Evolutionary conservation across 768 basidiomycete species (phyloP).

Genomic region (Podaxis sp.): DNA sequence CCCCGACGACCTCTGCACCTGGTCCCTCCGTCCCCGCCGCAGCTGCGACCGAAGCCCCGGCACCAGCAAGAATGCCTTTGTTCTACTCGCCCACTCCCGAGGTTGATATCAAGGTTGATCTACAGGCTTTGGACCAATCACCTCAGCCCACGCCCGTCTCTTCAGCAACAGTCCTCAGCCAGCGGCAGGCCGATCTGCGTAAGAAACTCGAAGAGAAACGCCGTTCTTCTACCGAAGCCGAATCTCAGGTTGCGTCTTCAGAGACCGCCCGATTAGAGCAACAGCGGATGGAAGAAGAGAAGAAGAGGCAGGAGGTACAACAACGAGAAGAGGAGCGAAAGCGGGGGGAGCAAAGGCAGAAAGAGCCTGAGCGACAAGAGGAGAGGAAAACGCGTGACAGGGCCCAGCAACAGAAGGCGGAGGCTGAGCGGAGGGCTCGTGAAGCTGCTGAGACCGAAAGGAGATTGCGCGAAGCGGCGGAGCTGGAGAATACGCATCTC

Average conservation of each 20-base stretch:
- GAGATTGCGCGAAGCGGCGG: not conserved
- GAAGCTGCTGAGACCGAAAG: not conserved
- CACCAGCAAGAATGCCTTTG: not conserved
- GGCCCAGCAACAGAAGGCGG: not conserved
- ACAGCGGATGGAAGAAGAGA: not conserved
- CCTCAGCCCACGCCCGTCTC: not conserved
- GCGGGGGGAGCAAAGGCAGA: not conserved
- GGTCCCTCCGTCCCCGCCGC: not conserved
- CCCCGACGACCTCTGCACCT: not conserved
- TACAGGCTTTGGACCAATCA: not conserved
- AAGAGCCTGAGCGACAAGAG: not conserved
- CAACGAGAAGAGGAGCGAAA: not conserved
- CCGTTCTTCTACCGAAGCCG: not conserved
- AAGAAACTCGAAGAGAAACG: not conserved
- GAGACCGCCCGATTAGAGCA: not conserved
- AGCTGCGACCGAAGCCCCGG: not conserved
- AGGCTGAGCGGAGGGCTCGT: not conserved
- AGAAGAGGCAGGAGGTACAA: not conserved
- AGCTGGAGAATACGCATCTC: not conserved
- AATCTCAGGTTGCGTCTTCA: not conserved
- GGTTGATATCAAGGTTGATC: slow-evolving; percentile 5
- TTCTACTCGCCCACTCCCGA: slow-evolving; percentile 7
- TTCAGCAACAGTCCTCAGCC: not conserved
- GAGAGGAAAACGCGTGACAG: slow-evolving; percentile 1
- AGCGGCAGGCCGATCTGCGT: slow-evolving; percentile 1